A percentile compares a stretch with the other conserved stretches of the same genome.
Conservation (phyloP, 345 rosid genomes). For the Rubroshorea leprosula region DNA sequence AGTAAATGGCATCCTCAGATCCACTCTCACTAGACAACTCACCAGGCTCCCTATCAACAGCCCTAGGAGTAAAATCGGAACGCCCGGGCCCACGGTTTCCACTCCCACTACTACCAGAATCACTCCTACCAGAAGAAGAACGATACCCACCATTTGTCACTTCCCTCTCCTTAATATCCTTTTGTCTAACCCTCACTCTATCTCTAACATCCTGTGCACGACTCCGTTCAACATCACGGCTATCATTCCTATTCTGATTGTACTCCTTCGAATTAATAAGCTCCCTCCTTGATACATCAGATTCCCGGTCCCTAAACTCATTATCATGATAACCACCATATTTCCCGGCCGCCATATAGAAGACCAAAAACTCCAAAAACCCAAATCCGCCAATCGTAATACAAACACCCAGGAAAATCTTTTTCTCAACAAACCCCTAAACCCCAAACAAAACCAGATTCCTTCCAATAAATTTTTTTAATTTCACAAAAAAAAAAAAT, state of each 20-base stretch:
- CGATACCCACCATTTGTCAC: conserved; percentile 42
- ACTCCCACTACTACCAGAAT: conserved; percentile 37
- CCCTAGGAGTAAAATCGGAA: conserved; percentile 33
- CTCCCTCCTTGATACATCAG: conserved; percentile 44
- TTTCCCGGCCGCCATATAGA: conserved; percentile 79
- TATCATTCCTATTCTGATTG: conserved; percentile 36
- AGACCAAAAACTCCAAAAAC: conserved; percentile 11
- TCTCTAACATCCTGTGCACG: conserved; percentile 34
- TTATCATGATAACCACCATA: conserved; percentile 60
- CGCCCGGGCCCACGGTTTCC: conserved; percentile 33
- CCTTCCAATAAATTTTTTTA: neutral
- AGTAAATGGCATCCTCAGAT: conserved; percentile 63
- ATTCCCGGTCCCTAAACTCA: conserved; percentile 57
- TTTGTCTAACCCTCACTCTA: conserved; percentile 46
- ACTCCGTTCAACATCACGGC: conserved; percentile 30
- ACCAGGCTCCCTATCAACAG: conserved; percentile 87
- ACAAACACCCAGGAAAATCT: conserved; percentile 14
- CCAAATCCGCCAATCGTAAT: conserved; percentile 7
- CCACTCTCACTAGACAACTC: conserved; percentile 98
- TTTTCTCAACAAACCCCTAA: conserved; percentile 25
- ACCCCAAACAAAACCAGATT: conserved; percentile 9
- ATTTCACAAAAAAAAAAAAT: conserved; percentile 3
- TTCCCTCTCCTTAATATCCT: conserved; percentile 66
- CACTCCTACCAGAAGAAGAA: conserved; percentile 49
- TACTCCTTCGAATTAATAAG: conserved; percentile 41